Evolutionary conservation across 768 basidiomycete species (phyloP).

Genomic region (Dioszegia crocea): DNA sequence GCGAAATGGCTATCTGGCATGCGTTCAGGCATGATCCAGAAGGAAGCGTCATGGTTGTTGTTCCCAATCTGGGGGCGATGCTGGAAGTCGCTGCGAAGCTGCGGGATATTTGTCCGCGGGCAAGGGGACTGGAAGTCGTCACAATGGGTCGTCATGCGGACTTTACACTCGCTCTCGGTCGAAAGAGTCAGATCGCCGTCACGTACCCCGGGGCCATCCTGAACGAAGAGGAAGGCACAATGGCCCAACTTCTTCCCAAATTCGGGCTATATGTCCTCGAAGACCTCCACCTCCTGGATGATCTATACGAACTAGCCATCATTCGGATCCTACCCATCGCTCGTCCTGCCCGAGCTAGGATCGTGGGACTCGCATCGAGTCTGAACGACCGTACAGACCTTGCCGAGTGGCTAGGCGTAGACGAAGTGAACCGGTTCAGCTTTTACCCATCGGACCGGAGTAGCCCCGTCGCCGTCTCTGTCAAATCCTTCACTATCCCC

Average conservation of each 20-base stretch:
- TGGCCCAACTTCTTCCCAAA: conserved; percentile 44
- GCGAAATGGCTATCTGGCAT: conserved; percentile 65
- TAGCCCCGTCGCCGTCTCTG: conserved; percentile 64
- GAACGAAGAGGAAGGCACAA: conserved; percentile 15
- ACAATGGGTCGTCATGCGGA: neutral
- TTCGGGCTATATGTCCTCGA: conserved; percentile 74
- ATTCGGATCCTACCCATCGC: conserved; percentile 66
- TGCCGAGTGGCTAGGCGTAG: conserved; percentile 76
- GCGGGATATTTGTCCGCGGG: conserved; percentile 5
- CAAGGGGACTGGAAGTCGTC: neutral
- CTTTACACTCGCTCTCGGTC: conserved; percentile 1
- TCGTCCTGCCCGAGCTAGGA: conserved; percentile 62
- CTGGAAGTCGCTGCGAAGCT: conserved; percentile 54
- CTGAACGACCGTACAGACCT: conserved; percentile 75
- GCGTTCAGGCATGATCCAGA: conserved; percentile 53
- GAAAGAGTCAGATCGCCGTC: conserved; percentile 21
- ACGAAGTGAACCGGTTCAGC: conserved; percentile 61
- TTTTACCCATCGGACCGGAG: conserved; percentile 82
- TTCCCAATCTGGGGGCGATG: conserved; percentile 60
- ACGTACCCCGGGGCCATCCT: conserved; percentile 38
- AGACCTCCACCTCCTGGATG: conserved; percentile 75
- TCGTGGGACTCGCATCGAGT: conserved; percentile 71
- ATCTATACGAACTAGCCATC: conserved; percentile 75
- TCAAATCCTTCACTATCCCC: conserved; percentile 76
- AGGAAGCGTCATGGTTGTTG: conserved; percentile 63